A percentile compares a stretch with the other conserved stretches of the same genome.
Evolutionary conservation across 768 basidiomycete species (phyloP).

Genomic region (Exidia glandulosa): DNA sequence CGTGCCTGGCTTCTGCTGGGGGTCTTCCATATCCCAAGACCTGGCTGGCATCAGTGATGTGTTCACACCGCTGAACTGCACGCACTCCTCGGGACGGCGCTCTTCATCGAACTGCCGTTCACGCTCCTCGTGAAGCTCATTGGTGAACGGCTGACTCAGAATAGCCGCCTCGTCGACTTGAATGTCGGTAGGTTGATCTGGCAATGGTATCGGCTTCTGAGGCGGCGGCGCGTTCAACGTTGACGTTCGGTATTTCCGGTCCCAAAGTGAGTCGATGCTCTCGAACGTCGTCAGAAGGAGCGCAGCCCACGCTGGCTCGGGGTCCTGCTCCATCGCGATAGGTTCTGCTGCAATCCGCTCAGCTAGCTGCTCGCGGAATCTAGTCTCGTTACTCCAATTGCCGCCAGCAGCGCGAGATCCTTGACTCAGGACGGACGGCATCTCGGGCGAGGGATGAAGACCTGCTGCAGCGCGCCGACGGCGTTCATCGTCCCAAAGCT

Average conservation of each 20-base stretch:
- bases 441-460: conserved; percentile 57
- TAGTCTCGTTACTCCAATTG: conserved; percentile 65
- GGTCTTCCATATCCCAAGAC: no score
- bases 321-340: conserved; percentile 15
- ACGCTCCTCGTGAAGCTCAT: not conserved
- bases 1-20: no score
- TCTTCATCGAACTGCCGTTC: not conserved
- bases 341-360: conserved; percentile 44
- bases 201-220: conserved; percentile 11
- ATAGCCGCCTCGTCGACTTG: conserved; percentile 46
- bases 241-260: conserved; percentile 36
- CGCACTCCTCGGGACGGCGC: not conserved
- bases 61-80: not conserved
- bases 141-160: conserved; percentile 27
- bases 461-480: conserved; percentile 55
- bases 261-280: conserved; percentile 83
- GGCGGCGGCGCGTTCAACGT: not conserved
- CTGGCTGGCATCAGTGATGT: no score
- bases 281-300: conserved; percentile 85
- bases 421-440: conserved; percentile 62
- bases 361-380: conserved; percentile 62
- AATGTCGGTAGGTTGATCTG: conserved; percentile 6
- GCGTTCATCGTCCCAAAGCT: conserved; percentile 96
- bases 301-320: conserved; percentile 44
- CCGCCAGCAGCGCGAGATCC: conserved; percentile 44